phyloP scores from a whole-genome alignment of 2,329 filamentous ascomycete species.

The Ophiocordyceps camponoti-leonardi region DNA sequence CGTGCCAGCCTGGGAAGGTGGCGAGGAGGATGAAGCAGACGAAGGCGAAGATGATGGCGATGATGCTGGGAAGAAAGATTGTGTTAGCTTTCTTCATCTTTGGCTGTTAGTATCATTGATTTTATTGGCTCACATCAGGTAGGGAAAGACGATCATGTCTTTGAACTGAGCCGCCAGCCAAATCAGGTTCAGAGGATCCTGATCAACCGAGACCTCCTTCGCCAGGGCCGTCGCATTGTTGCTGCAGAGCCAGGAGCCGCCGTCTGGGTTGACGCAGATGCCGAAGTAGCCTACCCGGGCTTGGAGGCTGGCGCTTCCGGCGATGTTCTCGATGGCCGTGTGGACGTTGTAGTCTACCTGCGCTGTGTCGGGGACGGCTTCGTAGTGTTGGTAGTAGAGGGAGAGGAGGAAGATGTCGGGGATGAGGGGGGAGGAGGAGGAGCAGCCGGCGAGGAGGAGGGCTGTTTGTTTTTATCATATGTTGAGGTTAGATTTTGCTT shows the following conservation, averaged over 20 bases:
- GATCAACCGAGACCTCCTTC: slow-evolving; percentile 73
- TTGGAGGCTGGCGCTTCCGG: slow-evolving; percentile 66
- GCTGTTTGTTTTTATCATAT: too few species aligned
- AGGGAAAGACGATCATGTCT: slow-evolving; percentile 95
- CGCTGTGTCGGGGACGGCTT: slow-evolving; percentile 62
- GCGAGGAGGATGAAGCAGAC: slow-evolving; percentile 87
- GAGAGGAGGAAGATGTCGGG: slow-evolving; percentile 94
- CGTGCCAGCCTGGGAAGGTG: slow-evolving; percentile 95
- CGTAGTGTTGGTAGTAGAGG: slow-evolving; percentile 87
- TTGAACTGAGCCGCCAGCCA: slow-evolving; percentile 97
- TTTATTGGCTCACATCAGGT: slow-evolving; percentile 55
- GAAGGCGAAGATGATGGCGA: slow-evolving; percentile 94
- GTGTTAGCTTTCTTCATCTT: background rate
- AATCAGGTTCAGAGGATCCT: slow-evolving; percentile 91
- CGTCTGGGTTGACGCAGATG: slow-evolving; percentile 86
- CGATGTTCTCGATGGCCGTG: slow-evolving; percentile 76
- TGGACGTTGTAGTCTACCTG: slow-evolving; percentile 85
- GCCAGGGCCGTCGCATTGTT: slow-evolving; percentile 93
- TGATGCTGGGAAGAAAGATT: slow-evolving; percentile 45
- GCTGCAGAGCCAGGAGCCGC: slow-evolving; percentile 83
- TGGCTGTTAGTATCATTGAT: too few species aligned
- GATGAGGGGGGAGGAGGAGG: slow-evolving; percentile 87
- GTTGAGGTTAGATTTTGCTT: too few species aligned
- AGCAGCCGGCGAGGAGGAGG: slow-evolving; percentile 84
- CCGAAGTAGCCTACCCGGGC: slow-evolving; percentile 95